Evolutionary conservation across 768 basidiomycete genomes (phyloP).

Genomic region (Dendrothele bispora): DNA sequence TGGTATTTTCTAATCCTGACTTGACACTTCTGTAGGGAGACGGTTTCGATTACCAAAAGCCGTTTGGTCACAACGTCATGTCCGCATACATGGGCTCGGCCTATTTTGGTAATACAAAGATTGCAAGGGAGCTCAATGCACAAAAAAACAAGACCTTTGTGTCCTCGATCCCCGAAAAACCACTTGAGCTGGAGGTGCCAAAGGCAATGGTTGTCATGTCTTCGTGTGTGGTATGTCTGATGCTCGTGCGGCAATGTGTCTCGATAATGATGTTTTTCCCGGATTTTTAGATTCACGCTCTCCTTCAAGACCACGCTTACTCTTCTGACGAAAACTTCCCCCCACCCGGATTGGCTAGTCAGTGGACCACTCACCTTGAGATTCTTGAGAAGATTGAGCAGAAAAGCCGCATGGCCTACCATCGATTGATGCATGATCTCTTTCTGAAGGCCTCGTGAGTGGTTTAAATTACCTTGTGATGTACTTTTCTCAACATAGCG

Average conservation of each 20-base stretch:
- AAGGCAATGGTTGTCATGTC: conserved; percentile 2
- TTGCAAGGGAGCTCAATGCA: background rate
- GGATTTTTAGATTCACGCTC: conserved; percentile 2
- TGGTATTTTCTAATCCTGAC: background rate
- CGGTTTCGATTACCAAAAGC: background rate
- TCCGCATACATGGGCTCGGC: background rate
- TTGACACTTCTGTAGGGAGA: background rate
- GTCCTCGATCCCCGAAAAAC: background rate
- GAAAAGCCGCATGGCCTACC: background rate
- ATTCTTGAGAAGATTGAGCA: background rate
- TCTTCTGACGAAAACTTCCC: background rate
- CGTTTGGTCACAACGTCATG: background rate
- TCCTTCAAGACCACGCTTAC: background rate
- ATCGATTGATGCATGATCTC: background rate
- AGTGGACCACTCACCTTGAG: background rate
- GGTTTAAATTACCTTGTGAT: background rate
- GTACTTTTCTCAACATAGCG: background rate
- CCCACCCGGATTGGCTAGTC: background rate
- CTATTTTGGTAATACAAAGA: background rate
- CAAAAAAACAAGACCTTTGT: background rate
- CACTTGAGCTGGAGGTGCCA: background rate
- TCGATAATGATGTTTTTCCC: background rate
- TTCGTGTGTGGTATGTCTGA: background rate
- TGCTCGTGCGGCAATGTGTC: background rate
- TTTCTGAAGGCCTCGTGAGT: conserved; percentile 3